These are phyloP conservation scores for Fraxinus sp. DNA, from an alignment of 305 asterid genomes.

Conservation along the genomic window DNA sequence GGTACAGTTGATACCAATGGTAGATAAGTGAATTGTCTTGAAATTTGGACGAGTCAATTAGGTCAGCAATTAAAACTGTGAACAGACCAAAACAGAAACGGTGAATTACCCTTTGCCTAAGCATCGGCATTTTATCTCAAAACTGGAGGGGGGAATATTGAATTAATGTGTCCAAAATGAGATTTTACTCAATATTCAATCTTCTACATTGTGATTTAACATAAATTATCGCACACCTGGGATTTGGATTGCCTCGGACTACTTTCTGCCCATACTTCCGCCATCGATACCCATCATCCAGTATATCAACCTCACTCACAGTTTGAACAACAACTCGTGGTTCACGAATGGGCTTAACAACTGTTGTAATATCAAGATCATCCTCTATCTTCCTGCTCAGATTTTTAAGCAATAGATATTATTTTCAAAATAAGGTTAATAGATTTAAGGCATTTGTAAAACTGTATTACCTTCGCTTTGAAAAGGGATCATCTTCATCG, in stretches of 20 bases:
- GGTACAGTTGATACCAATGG: background rate
- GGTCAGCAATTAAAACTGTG: background rate
- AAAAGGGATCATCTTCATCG: slow-evolving; percentile 72
- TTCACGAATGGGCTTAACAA: slow-evolving; percentile 91
- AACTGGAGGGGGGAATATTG: background rate
- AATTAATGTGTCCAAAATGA: background rate
- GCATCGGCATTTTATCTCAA: background rate
- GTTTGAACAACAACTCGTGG: slow-evolving; percentile 98
- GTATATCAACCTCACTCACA: slow-evolving; percentile 92
- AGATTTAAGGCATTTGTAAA: slow-evolving; percentile 3
- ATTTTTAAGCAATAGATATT: slow-evolving; percentile 23
- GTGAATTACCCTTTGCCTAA: background rate
- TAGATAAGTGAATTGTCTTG: background rate
- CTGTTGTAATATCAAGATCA: slow-evolving; percentile 57
- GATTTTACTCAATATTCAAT: background rate
- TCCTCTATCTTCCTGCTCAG: slow-evolving; percentile 79
- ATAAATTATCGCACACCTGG: slow-evolving; percentile 54
- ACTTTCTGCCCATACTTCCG: slow-evolving; percentile 99
- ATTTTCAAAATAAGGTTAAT: background rate
- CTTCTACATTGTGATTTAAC: slow-evolving; percentile 15
- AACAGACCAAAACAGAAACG: background rate
- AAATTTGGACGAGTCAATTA: background rate
- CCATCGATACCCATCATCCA: slow-evolving; percentile 98
- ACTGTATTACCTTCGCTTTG: slow-evolving; percentile 66
- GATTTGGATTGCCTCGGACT: slow-evolving; percentile 98